Percentiles rank a stretch among this genome's conserved stretches.
Conservation (phyloP, 352 stramenopile species). For the Globisporangium abappressorium region DNA sequence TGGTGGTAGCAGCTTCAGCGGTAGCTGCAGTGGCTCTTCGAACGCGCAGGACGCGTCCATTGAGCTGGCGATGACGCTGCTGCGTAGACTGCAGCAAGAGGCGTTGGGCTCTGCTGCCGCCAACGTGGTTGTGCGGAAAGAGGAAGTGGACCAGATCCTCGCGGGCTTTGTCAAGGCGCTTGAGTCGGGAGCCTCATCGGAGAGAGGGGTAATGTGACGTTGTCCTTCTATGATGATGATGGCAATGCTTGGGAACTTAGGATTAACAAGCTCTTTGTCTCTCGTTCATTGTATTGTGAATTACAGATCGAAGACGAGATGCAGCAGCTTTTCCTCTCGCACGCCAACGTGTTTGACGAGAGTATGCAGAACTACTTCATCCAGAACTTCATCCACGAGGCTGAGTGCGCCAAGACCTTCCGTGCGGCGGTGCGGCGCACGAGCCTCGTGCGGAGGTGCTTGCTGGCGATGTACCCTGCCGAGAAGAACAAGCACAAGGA, state of each 20-base stretch:
- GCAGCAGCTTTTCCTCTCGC: constrained; percentile 69
- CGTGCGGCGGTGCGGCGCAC: constrained; percentile 62
- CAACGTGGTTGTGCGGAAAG: constrained; percentile 36
- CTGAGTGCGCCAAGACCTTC: constrained; percentile 66
- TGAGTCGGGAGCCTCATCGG: constrained; percentile 37
- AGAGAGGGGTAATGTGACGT: constrained; percentile 27
- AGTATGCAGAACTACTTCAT: constrained; percentile 86
- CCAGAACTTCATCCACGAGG: constrained; percentile 82
- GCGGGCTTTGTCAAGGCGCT: constrained; percentile 56
- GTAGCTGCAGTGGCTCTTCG: neutral
- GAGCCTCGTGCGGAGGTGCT: constrained; percentile 67
- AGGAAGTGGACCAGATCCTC: constrained; percentile 60
- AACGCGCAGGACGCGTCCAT: constrained; percentile 36
- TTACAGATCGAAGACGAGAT: constrained; percentile 57
- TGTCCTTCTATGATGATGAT: neutral
- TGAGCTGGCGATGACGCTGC: constrained; percentile 51
- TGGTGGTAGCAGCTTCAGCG: neutral
- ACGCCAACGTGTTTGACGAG: constrained; percentile 84
- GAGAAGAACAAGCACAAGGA: constrained; percentile 26
- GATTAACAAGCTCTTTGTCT: neutral
- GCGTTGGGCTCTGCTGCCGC: neutral
- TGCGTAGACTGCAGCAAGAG: constrained; percentile 54
- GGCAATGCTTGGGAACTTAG: neutral
- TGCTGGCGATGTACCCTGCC: constrained; percentile 67
- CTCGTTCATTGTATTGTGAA: neutral